Evolutionary conservation across 2,329 filamentous ascomycete genomes (phyloP).

Genomic region (Neofusicoccum cordaticola): DNA sequence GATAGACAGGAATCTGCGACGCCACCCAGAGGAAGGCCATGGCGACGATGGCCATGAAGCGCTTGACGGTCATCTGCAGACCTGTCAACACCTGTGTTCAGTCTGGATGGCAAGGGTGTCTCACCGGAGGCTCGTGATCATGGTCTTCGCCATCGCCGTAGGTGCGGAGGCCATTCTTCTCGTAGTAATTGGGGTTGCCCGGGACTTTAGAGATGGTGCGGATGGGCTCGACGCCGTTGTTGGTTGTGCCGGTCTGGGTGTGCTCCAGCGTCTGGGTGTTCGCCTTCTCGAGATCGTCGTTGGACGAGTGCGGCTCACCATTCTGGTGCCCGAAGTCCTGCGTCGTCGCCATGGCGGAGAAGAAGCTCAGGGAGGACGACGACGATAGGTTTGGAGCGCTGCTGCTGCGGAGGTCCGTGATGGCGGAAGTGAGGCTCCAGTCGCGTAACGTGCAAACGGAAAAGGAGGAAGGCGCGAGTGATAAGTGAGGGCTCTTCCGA

Average conservation of each 20-base stretch:
- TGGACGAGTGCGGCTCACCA: not conserved
- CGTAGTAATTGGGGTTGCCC: slow-evolving; percentile 42
- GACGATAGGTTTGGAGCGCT: not conserved
- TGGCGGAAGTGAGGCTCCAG: too few species aligned
- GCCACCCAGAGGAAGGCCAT: slow-evolving; percentile 63
- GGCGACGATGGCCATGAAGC: slow-evolving; percentile 55
- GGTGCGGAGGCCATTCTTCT: slow-evolving; percentile 44
- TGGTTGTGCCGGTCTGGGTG: not conserved
- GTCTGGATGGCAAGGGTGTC: not conserved
- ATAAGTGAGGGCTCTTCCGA: not conserved
- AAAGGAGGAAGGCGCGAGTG: not conserved
- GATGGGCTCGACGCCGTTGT: slow-evolving; percentile 27
- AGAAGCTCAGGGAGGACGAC: not conserved
- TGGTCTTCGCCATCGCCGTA: slow-evolving; percentile 49
- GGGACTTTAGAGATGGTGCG: slow-evolving; percentile 32
- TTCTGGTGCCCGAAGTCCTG: not conserved
- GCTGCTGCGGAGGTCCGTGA: not conserved
- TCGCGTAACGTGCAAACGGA: not conserved
- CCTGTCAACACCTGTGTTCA: not conserved
- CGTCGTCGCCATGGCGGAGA: slow-evolving; percentile 1
- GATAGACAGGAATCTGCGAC: slow-evolving; percentile 57
- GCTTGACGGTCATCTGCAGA: slow-evolving; percentile 49
- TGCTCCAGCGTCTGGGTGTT: not conserved
- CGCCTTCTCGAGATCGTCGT: slow-evolving; percentile 9
- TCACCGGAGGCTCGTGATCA: slow-evolving; percentile 47